These are phyloP conservation scores for Aspergillus sp. DNA, from an alignment of 2,329 filamentous ascomycete genomes.

Conservation along the genomic window DNA sequence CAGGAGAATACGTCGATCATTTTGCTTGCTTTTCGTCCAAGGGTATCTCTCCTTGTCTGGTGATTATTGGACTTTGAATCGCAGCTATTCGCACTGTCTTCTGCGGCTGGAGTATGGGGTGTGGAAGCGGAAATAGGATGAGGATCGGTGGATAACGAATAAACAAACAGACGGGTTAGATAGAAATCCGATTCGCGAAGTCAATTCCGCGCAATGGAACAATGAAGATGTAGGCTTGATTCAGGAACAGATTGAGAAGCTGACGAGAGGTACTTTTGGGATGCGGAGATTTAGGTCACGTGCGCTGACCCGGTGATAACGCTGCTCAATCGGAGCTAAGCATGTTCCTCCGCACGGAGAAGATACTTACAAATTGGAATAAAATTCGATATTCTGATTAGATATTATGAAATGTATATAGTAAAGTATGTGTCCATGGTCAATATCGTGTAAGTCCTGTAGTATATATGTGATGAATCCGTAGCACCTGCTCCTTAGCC, in stretches of 20 bases:
- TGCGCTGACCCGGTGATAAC: conserved; percentile 2
- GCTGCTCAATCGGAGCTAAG: background rate
- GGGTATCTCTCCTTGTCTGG: background rate
- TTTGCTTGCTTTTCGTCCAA: background rate
- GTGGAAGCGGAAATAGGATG: background rate
- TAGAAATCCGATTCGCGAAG: background rate
- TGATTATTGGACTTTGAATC: background rate
- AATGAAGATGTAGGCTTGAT: background rate
- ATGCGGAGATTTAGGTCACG: conserved; percentile 15
- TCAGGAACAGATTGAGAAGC: background rate
- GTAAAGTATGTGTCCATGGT: background rate
- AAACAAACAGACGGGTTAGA: background rate
- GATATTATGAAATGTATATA: background rate
- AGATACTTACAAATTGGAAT: background rate
- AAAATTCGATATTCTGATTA: background rate
- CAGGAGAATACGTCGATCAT: conserved; percentile 25
- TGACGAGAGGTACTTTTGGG: conserved; percentile 1
- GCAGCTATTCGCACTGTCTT: background rate
- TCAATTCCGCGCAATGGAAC: background rate
- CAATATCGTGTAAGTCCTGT: conserved; percentile 2
- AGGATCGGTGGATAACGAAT: background rate
- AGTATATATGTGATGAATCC: conserved; percentile 27
- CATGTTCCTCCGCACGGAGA: background rate
- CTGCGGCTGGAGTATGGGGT: background rate
- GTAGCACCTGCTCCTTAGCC: conserved; percentile 23